Evolutionary conservation across 257 asterid genomes (phyloP), one percentile per base, ranked within the genome.

Genomic region (Striga asiatica): DNA sequence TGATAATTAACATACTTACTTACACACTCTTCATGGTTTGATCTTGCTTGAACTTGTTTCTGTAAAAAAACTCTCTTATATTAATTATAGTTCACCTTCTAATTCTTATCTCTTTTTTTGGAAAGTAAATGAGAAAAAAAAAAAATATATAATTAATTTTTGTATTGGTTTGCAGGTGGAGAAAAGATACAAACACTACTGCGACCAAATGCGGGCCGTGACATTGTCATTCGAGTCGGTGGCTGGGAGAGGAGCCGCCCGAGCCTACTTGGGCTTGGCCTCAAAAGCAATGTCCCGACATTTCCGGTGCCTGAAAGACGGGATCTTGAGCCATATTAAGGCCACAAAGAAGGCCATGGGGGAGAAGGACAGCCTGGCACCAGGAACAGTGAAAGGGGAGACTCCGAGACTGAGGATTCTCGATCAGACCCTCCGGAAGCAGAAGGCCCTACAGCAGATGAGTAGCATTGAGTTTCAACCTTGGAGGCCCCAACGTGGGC

Each of bases 401-500:
- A 89, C 97, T 2, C 97, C 97, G 3, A 67, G 93, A 41, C 66
- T 89, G 0, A 65, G 85, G 8, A 6, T 83, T 6, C 87, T 89
- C 21, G 96, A 89, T 66, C 96, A 89, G 66, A 73, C 84, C 8
- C 55, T 89, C 0, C 71, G 97, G 65, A 96, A 89, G 54, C 96
- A 89, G 29, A 81, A 70, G 42, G 89, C 88, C 0, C 60, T 79
- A 9, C 97, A 85, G 43, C 97, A 89, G 39, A 83, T 79, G 85
- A 76, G 61, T 67, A 50, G 73, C 82, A 83, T 89, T 94, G 96
- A 81, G 34, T 64, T 41, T 35, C 94, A 85, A 64, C 96, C 97
- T 17, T 89, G 97, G 97, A 63, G 96, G 60, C 96, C 97, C 0
- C 93, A 85, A 46, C 79, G 96, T 0, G 97, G 96, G 23, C 59